Evolutionary conservation across 371 early-diverging fungal genomes (phyloP), one percentile per base, ranked within the genome.

Genomic region (Funneliformis caledonium): DNA sequence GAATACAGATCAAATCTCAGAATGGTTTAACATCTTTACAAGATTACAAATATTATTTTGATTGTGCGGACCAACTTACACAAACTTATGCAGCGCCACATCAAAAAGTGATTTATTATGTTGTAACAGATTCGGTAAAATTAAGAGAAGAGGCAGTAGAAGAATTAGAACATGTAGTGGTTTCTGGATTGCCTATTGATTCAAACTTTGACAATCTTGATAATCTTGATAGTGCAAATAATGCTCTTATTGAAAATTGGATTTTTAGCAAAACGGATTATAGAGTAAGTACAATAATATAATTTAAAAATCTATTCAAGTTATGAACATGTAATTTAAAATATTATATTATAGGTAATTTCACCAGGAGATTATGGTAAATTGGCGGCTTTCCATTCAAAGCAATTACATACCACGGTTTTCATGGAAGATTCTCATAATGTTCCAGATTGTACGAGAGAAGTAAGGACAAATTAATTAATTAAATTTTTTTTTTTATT

Each of bases 191-290:
- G 22, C 59, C 50, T 4, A 74, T 47, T n/a, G 59, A 52, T 33
- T 33, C 50, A 22, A 42, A 26, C 33, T 59, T 19, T 52, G 43
- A 42, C 43, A 26, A 45, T 19, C n/a, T 33, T 43, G 70, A 45
- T 22, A 10, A 70, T 31, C 22, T 59, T 52, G 56, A 74, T 74
- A 31, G 19, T 31, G 59, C 56, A 37, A 33, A 31, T 37, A 74
- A 74, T 11, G 75, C 75, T 33, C 37, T 74, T 4, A 74, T 74
- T 31, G 75, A 74, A 74, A 74, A 47, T 74, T 74, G 56, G 56
- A 74, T 74, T 74, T 33, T 74, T 22, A 74, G 75, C 33, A 59
- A 74, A 59, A 74, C 75, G 14, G 47, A 48, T 59, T 74, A 74
- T 74, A 22, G 75, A 42, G 75, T 74, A 22, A 52, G 75, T 74